Evolutionary conservation across 139 green algal species (phyloP), one percentile per base, ranked within the genome.

Genomic region (Bryopsis sp.): DNA sequence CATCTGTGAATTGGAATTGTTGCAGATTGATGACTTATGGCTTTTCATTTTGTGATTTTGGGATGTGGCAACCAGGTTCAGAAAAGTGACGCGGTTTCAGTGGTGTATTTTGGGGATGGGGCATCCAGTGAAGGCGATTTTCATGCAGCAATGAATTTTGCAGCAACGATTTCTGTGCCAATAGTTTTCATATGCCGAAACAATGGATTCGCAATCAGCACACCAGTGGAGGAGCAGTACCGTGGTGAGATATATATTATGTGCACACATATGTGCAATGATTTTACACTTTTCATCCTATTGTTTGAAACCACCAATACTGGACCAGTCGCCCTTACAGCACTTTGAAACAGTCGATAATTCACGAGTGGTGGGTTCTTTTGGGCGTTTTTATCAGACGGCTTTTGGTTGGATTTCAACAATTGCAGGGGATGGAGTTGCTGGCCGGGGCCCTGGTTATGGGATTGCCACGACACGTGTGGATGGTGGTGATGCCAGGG

Each of bases 151-250:
- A 58, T 95, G 43, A 97, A 97, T 76, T 97, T 97, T 84, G 85
- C 92, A 0, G 85, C 88, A 2, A 90, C 86, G 2, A 77, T 97
- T 32, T 67, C 68, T 0, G 81, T 80, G 2, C 92, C 92, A 11
- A 78, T 86, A 1, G 28, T 97, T 6, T 97, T 97, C 81, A 81
- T 97, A 15, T 97, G 92, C 81, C 84, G 92, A 64, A 97, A 97
- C 85, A 97, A 97, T 68, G 92, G 92, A 29, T 97, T 89, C 81
- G 91, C 90, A 63, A 97, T 97, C 77, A 84, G 74, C 72, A 97
- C 92, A 5, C 90, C 92, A 1, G 79, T 79, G 2, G 76, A 76
- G 11, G 90, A 97, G 71, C 92, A 97, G 81, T 96, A 94, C 76
- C 67, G 69, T 62, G 85, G 86, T 84, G 70, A 1, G 64, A 35